These are phyloP conservation scores for Catenaria anguillulae DNA, from an alignment of 371 early-diverging fungal genomes.

Conservation along the genomic window DNA sequence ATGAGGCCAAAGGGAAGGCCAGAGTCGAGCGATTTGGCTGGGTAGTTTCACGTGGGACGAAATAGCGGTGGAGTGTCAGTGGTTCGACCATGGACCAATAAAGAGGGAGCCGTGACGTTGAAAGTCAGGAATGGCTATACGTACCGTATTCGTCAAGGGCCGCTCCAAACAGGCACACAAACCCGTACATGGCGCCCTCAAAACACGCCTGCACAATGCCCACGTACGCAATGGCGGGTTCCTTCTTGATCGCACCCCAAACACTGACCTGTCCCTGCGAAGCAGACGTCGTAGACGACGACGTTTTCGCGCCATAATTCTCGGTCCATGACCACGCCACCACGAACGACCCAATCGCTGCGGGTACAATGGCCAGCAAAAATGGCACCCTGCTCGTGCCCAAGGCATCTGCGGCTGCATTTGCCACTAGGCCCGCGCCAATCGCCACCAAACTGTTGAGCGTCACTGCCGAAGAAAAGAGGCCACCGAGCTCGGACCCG, in stretches of 20 bases:
- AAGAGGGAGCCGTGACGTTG: not conserved
- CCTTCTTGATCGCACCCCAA: too few species aligned
- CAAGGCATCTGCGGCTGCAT: conserved; percentile 12
- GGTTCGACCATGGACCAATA: too few species aligned
- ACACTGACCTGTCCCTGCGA: too few species aligned
- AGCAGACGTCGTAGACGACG: too few species aligned
- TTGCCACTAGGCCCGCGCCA: conserved; percentile 16
- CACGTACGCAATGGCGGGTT: conserved; percentile 16
- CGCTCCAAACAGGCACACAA: conserved; percentile 28
- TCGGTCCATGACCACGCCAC: conserved; percentile 23
- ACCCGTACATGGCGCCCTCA: conserved; percentile 31
- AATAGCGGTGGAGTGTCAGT: not conserved
- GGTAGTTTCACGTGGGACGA: not conserved
- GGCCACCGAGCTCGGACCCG: conserved; percentile 22
- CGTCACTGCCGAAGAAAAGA: conserved; percentile 11
- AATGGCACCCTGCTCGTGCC: conserved; percentile 21
- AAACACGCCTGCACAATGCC: conserved; percentile 27
- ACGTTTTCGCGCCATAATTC: conserved; percentile 20
- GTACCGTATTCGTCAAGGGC: conserved; percentile 15
- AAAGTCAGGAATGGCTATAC: not conserved
- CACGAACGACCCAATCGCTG: conserved; percentile 11
- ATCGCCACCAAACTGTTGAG: conserved; percentile 3
- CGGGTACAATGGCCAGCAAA: conserved; percentile 13
- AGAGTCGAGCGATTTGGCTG: not conserved
- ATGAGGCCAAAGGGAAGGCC: conserved; percentile 26